A percentile compares a stretch with the other conserved stretches of the same genome.
Evolutionary conservation across 306 rosid species (phyloP).

Genomic region (cucumber (Cucumis sativus)): Cucumber_9930_V3 NC_026657.2:36876001-36876500

Average conservation of each 20-base stretch:
- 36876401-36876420: not conserved
- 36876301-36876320: slow-evolving; percentile 68
- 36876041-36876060: not conserved
- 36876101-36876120: too few relatives aligned
- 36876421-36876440: not conserved
- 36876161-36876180: too few relatives aligned
- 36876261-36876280: not conserved
- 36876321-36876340: slow-evolving; percentile 91
- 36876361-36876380: slow-evolving; percentile 82
- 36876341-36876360: slow-evolving; percentile 91
- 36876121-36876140: not conserved
- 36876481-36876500: not conserved
- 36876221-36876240: not conserved
- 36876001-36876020: not conserved
- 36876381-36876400: slow-evolving; percentile 47
- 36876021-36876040: not conserved
- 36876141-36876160: too few relatives aligned
- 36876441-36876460: not conserved
- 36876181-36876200: not conserved
- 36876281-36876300: not conserved
- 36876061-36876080: not conserved
- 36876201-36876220: not conserved
- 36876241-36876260: not conserved
- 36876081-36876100: not conserved
- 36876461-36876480: not conserved